These are phyloP conservation scores for Phytophthora ramorum DNA, from an alignment of 352 stramenopile genomes.

Conservation along the genomic window DNA sequence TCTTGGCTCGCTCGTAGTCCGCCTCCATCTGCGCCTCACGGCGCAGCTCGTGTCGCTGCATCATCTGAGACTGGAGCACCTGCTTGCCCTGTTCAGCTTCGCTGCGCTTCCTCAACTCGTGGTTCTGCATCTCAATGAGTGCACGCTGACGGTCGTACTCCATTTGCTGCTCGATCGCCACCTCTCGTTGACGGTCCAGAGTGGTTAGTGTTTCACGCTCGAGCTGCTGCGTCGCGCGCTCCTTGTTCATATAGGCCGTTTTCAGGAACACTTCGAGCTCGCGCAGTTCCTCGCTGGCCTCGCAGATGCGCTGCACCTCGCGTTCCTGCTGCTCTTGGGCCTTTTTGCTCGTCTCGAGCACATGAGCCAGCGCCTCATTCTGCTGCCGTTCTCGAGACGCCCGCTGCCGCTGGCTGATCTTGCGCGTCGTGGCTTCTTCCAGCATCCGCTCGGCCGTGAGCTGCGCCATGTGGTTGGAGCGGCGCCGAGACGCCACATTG, in stretches of 20 bases:
- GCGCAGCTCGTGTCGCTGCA: slow-evolving; percentile 67
- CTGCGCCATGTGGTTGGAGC: slow-evolving; percentile 67
- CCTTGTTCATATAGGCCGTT: slow-evolving; percentile 95
- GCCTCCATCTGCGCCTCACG: slow-evolving; percentile 75
- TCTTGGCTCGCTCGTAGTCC: slow-evolving; percentile 79
- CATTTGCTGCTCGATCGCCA: slow-evolving; percentile 94
- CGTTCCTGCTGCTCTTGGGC: slow-evolving; percentile 74
- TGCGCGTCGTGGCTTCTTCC: slow-evolving; percentile 43
- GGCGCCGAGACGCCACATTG: slow-evolving; percentile 51
- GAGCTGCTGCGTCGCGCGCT: slow-evolving; percentile 89
- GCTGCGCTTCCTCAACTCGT: slow-evolving; percentile 60
- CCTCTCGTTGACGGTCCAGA: slow-evolving; percentile 78
- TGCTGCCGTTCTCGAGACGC: slow-evolving; percentile 59
- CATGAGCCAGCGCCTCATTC: slow-evolving; percentile 74
- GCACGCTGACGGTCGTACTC: slow-evolving; percentile 89
- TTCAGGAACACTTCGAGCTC: slow-evolving; percentile 91
- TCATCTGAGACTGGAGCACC: slow-evolving; percentile 73
- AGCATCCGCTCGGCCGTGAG: slow-evolving; percentile 76
- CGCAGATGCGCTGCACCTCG: slow-evolving; percentile 92
- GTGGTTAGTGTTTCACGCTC: slow-evolving; percentile 81
- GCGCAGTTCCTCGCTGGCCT: slow-evolving; percentile 90
- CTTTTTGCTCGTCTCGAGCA: slow-evolving; percentile 72
- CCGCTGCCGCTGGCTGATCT: slow-evolving; percentile 34
- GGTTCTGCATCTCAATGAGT: slow-evolving; percentile 74
- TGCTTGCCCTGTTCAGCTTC: slow-evolving; percentile 78